phyloP scores from a whole-genome alignment of 2,329 filamentous ascomycete genomes.

The Fusarium sororula region DNA sequence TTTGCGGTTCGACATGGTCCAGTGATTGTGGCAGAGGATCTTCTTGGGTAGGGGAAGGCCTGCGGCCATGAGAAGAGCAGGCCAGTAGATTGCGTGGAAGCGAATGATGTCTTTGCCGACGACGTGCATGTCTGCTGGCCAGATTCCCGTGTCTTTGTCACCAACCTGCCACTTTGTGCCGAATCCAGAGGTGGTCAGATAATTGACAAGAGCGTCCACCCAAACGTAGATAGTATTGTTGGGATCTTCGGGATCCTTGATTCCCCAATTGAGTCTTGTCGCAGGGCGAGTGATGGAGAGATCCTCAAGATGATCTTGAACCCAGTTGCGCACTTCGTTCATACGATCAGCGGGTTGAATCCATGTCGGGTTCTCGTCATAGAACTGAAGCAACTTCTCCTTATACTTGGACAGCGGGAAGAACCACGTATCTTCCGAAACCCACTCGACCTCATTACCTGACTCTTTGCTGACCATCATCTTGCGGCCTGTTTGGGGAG shows the following conservation, averaged over 20 bases:
- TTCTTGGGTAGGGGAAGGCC: slow-evolving; percentile 80
- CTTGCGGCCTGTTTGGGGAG: slow-evolving; percentile 83
- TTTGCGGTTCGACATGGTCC: slow-evolving; percentile 90
- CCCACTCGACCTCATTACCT: slow-evolving; percentile 94
- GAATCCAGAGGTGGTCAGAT: slow-evolving; percentile 88
- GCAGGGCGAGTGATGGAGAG: slow-evolving; percentile 87
- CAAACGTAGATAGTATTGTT: slow-evolving; percentile 97
- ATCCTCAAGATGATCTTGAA: slow-evolving; percentile 81
- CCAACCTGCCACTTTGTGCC: slow-evolving; percentile 68
- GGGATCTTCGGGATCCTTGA: slow-evolving; percentile 84
- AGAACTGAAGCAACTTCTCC: slow-evolving; percentile 82
- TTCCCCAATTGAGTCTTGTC: slow-evolving; percentile 84
- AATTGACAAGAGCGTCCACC: slow-evolving; percentile 96
- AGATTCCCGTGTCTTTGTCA: slow-evolving; percentile 69
- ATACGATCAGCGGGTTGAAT: slow-evolving; percentile 78
- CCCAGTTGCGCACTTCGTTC: slow-evolving; percentile 80
- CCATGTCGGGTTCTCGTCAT: slow-evolving; percentile 79
- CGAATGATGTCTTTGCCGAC: slow-evolving; percentile 96
- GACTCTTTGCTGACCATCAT: slow-evolving; percentile 87
- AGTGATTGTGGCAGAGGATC: slow-evolving; percentile 91
- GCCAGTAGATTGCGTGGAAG: slow-evolving; percentile 99
- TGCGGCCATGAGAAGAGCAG: slow-evolving; percentile 90
- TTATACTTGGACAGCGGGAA: slow-evolving; percentile 88
- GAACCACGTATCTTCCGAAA: slow-evolving; percentile 92
- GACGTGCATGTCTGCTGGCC: slow-evolving; percentile 92